Evolutionary conservation across 2,329 filamentous ascomycete genomes (phyloP), one percentile per base, ranked within the genome.

Genomic region (Colletotrichum shisoi): DNA sequence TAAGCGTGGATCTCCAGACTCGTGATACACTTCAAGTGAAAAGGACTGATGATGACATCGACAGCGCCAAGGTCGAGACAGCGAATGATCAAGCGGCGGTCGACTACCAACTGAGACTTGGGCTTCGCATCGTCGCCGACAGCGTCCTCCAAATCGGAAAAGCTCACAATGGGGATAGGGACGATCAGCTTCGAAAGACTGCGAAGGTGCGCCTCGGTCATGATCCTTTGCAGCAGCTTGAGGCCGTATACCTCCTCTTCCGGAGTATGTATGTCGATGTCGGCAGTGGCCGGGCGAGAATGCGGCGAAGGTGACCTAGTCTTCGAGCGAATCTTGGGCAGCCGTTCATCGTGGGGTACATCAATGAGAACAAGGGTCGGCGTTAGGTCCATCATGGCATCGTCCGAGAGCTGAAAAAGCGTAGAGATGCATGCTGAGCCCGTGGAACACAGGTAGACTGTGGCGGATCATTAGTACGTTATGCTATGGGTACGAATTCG

Each of bases 41-140:
- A 78, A 1, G 94, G 94, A 73, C 90, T 93, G 31, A 89, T 87
- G 70, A 97, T 84, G 56, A 97, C 92, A 77, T 98, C 94, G 37
- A 91, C 84, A 12, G 94, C 94, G 42, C 95, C 95, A 4, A 91
- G 87, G 74, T 97, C 93, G 27, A 98, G 80, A 74, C 93, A 97
- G 72, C 84, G 87, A 71, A 89, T 86, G 68, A 94, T 83, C 61
- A 85, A 77, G 63, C 73, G 73, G 66, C 77, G 80, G 67, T 82
- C 82, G 34, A 78, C 76, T 31, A 78, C 72, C 12, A 40, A n/a
- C 27, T 62, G 59, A 8, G 37, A 31, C 52, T 61, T 67, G 8
- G 63, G 46, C 21, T 68, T 56, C 49, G 21, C 27, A 8, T 65
- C 34, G 17, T 57, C 51, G 52, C 42, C 34, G 9, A 67, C 74